Base-by-base conservation (phyloP, 108 stramenopile species). In the Cyclotella distinguenda region DNA sequence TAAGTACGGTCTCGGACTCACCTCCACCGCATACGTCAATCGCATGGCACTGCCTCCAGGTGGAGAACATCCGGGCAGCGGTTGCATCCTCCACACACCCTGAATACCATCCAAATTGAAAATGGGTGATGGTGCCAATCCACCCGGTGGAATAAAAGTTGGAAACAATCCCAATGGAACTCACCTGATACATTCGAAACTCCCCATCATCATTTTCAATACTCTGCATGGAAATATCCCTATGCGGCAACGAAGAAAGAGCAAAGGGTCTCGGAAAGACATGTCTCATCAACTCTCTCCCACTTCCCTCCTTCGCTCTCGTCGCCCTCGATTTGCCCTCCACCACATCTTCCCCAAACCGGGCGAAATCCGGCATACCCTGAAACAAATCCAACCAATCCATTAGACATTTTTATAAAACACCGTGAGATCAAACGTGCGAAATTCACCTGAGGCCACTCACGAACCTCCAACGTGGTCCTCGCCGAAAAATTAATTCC, bases 41-140 rank as follows among this genome's bases (percentile, higher is more conserved):
- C 94, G 55, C 86, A 90, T 95, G n/a, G 87, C 86, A 38, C 76
- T 51, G 26, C 71, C 68, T 6, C 87, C 90, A 1, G 78, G 73
- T 13, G 86, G 84, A 1, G 87, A 79, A 61, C 94, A 95, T 10
- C 88, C 88, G 5, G 89, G 87, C 35, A 95, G 57, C 3, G 90
- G 87, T 61, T 95, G 94, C 89, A 92, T 88, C 36, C 91, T 58
- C 94, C 94, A 95, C 11, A 95, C 86, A 27, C 94, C 94, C 75
- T 59, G 22, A 28, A 42, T 42, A 44, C 6, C 10, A 39, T 28
- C 12, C 33, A 56, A 36, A n/a, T n/a, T n/a, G n/a, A 21, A 56
- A 56, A 36, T 39, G 22, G 21, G 22, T 1, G 13, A 56, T 0
- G 3, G n/a, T n/a, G n/a, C n/a, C n/a, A n/a, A n/a, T n/a, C n/a